These are phyloP conservation scores for Phyllosticta citrichinensis DNA, from an alignment of 2,329 filamentous ascomycete species.

Conservation along the genomic window DNA sequence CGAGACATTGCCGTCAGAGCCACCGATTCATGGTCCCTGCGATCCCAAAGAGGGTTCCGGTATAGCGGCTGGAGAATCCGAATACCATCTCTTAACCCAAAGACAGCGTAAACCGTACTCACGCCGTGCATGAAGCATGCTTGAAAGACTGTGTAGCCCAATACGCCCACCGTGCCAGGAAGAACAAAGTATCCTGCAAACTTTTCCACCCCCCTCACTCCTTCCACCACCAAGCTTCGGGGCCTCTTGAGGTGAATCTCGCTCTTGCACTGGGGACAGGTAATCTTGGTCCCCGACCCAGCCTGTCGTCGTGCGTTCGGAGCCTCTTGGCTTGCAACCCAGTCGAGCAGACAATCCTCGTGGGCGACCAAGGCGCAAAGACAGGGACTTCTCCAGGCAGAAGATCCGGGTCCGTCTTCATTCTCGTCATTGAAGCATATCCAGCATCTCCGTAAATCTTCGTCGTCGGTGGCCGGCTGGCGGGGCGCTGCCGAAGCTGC, in stretches of 20 bases:
- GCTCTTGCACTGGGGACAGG: slow-evolving; percentile 83
- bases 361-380: slow-evolving; percentile 86
- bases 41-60: slow-evolving; percentile 23
- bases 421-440: slow-evolving; percentile 59
- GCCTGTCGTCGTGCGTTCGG: slow-evolving; percentile 42
- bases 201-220: slow-evolving; percentile 50
- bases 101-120: slow-evolving; percentile 55
- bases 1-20: slow-evolving; percentile 21
- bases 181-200: slow-evolving; percentile 51
- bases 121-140: slow-evolving; percentile 48
- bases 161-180: slow-evolving; percentile 50
- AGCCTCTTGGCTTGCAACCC: slow-evolving; percentile 82
- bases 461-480: slow-evolving; percentile 17
- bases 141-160: slow-evolving; percentile 36
- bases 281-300: slow-evolving; percentile 45
- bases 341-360: slow-evolving; percentile 79
- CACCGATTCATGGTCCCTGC: slow-evolving; percentile 19
- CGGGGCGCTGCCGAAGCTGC: slow-evolving; percentile 7
- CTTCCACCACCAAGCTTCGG: slow-evolving; percentile 59
- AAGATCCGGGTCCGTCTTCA: slow-evolving; percentile 51
- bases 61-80: slow-evolving; percentile 40
- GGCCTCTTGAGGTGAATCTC: slow-evolving; percentile 68
- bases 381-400: slow-evolving; percentile 78
- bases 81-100: slow-evolving; percentile 51
- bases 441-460: slow-evolving; percentile 50